These are phyloP conservation scores for Dioscorea cayenensis DNA, from an alignment of 116 monocot species.

Conservation along the genomic window DNA sequence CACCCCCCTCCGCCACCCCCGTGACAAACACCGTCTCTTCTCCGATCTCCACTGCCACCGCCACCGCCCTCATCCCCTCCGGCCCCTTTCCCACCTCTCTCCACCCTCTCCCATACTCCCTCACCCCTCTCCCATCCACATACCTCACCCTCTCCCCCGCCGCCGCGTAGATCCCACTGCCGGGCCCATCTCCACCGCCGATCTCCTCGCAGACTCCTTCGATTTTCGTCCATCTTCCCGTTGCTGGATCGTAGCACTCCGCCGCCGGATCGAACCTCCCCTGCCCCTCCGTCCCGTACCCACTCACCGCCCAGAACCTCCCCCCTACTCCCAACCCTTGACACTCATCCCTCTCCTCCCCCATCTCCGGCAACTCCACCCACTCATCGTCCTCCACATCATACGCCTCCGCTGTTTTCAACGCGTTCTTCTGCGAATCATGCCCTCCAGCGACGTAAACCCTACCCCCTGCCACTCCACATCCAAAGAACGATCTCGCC, in stretches of 20 bases:
- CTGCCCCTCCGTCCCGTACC: constrained; percentile 47
- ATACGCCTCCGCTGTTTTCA: constrained; percentile 49
- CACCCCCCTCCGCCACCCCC: constrained; percentile 22
- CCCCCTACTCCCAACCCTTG: constrained; percentile 31
- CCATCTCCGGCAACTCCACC: constrained; percentile 46
- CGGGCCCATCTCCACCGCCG: not conserved
- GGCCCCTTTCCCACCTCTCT: constrained; percentile 19
- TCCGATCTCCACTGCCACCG: constrained; percentile 13
- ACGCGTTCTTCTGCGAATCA: constrained; percentile 74
- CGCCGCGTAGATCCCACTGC: not conserved
- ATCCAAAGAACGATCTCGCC: constrained; percentile 47
- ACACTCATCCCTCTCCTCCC: constrained; percentile 71
- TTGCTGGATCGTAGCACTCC: constrained; percentile 39
- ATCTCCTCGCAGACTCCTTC: constrained; percentile 27
- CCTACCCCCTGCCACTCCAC: constrained; percentile 17
- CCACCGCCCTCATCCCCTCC: constrained; percentile 19
- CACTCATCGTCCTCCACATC: constrained; percentile 49
- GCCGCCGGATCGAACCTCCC: constrained; percentile 29
- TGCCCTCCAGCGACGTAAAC: constrained; percentile 72
- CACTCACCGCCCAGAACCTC: constrained; percentile 49
- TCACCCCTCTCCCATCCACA: not conserved
- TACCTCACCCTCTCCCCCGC: constrained; percentile 17
- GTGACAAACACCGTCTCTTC: constrained; percentile 25
- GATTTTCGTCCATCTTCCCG: constrained; percentile 19
- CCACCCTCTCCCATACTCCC: constrained; percentile 18